Evolutionary conservation across 306 rosid genomes (phyloP).

Genomic region (Prinsepia uniflora): DNA sequence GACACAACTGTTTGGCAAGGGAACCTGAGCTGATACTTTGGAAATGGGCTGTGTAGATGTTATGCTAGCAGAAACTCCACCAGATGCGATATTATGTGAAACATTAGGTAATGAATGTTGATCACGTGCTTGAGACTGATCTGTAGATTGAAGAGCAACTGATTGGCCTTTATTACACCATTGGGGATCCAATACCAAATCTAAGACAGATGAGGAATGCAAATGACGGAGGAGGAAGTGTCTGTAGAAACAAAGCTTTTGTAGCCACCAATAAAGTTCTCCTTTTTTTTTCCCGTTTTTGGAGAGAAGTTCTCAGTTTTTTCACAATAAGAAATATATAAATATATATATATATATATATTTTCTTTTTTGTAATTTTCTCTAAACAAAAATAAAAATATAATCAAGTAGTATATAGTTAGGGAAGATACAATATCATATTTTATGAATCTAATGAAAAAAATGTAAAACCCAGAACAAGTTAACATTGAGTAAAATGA

Average conservation of each 20-base stretch:
- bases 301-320: background rate
- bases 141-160: background rate
- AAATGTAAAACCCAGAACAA: background rate
- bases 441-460: background rate
- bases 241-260: background rate
- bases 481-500: background rate
- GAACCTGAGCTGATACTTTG: background rate
- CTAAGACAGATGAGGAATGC: background rate
- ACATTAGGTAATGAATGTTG: background rate
- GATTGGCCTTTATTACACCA: slow-evolving; percentile 1
- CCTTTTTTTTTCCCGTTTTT: background rate
- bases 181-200: background rate
- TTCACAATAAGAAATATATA: background rate
- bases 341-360: too few species aligned
- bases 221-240: background rate
- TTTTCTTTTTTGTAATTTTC: background rate
- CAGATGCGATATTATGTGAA: background rate
- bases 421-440: background rate
- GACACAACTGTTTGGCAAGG: background rate
- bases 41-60: background rate
- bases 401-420: background rate
- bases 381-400: background rate
- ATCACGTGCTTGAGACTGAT: slow-evolving; percentile 12
- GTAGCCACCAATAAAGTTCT: background rate
- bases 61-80: slow-evolving; percentile 9